Evolutionary conservation across 805 yeast species (phyloP).

Genomic region (Allodekkera sacchari): DNA sequence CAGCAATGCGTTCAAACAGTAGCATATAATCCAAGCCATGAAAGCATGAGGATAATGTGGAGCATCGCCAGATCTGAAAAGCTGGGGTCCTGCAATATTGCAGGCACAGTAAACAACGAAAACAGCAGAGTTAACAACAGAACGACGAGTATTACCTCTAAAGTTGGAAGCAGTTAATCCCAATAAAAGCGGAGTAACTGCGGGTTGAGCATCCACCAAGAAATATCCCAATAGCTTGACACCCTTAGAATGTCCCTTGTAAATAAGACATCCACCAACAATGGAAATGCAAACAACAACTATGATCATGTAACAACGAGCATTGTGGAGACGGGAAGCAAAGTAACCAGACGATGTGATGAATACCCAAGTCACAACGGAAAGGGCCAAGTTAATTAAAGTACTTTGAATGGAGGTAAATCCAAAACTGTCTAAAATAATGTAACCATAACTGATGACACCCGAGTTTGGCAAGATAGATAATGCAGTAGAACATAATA

Average conservation of each 20-base stretch:
- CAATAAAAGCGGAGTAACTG: conserved; percentile 16
- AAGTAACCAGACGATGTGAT: conserved; percentile 19
- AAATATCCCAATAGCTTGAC: conserved; percentile 25
- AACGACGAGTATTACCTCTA: conserved; percentile 63
- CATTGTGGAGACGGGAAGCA: conserved; percentile 20
- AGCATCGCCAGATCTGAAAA: conserved; percentile 47
- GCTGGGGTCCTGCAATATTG: conserved; percentile 63
- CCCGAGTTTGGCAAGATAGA: conserved; percentile 39
- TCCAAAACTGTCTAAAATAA: conserved; percentile 29
- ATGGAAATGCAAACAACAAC: conserved; percentile 15
- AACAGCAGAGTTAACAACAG: conserved; percentile 46
- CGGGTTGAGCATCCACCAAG: conserved; percentile 19
- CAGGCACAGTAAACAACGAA: conserved; percentile 59
- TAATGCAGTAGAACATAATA: conserved; percentile 34
- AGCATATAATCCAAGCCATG: conserved; percentile 43
- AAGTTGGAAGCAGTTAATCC: conserved; percentile 30
- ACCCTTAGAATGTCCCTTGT: conserved; percentile 15
- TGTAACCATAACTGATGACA: conserved; percentile 37
- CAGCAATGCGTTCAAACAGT: conserved; percentile 18
- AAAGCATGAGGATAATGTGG: conserved; percentile 54
- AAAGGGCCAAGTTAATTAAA: conserved; percentile 30
- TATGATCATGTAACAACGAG: conserved; percentile 25
- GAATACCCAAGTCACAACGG: conserved; percentile 27
- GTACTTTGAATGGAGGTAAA: conserved; percentile 24
- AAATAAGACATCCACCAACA: conserved; percentile 24